These are phyloP conservation scores for Angomonas ambiguus DNA, from an alignment of 208 protist species.

Conservation along the genomic window DNA sequence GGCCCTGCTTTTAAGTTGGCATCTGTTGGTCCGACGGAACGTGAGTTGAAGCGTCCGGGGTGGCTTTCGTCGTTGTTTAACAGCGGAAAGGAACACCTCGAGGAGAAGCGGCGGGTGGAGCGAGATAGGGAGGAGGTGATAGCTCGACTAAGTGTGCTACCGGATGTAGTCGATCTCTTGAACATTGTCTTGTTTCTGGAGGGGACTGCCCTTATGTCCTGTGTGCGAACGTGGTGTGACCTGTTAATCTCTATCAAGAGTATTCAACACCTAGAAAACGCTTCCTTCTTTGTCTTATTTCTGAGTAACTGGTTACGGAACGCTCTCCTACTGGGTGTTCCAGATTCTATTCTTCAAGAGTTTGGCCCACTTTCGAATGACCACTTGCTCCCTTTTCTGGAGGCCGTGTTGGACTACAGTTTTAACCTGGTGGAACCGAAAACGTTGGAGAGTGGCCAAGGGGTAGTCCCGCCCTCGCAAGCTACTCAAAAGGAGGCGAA, in stretches of 20 bases:
- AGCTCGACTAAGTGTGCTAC: background rate
- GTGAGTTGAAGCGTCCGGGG: constrained; percentile 15
- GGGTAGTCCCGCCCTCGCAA: background rate
- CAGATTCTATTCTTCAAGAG: background rate
- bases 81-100: constrained; percentile 1
- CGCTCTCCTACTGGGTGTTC: background rate
- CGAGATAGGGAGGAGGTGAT: background rate
- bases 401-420: background rate
- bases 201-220: background rate
- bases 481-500: background rate
- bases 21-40: constrained; percentile 2
- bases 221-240: background rate
- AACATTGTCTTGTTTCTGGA: background rate
- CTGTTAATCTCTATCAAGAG: background rate
- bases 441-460: background rate
- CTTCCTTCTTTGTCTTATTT: background rate
- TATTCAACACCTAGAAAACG: background rate
- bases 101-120: constrained; percentile 3
- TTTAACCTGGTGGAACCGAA: background rate
- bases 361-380: background rate
- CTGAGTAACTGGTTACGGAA: background rate
- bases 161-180: background rate
- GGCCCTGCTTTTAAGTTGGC: constrained; percentile 8
- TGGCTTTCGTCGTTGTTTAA: constrained; percentile 60
- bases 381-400: background rate